Base-by-base conservation (phyloP, 192 early-diverging fungal genomes). In the Cladochytrium replicatum region DNA sequence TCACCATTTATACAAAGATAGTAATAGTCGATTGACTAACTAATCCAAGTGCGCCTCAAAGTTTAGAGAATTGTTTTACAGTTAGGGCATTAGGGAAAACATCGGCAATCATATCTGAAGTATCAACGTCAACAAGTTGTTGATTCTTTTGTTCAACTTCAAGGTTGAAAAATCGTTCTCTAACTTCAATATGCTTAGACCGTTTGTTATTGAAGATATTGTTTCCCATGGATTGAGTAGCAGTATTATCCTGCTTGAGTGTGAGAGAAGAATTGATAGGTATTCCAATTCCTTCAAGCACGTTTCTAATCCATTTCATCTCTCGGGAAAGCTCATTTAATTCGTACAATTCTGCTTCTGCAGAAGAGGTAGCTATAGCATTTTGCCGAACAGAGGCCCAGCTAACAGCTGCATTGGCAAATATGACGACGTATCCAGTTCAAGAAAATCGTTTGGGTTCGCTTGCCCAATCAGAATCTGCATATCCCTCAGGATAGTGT, bases 101-200 rank as follows among this genome's bases (percentile, higher is more conserved):
- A 49, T 64, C 62, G 3, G 57, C 57, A 4, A 41, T 30, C 29
- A 32, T 62, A 2, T 63, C 49, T 8, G 51, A 17, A 1, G 61
- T 63, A 8, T 24, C 50, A 3, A 39, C 19, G 29, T 66, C 52
- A 6, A 41, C 21, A 2, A 66, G 17, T 6, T 43, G 42, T 0
- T 63, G 29, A 1, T 32, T 38, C 2, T 50, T 32, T 5, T 44
- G 26, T 19, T 61, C 38, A 13, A 66, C 41, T 8, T 48, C 26
- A n/a, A 50, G 48, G 0, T 60, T n/a, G 26, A 66, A 23, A 34
- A 66, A 67, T 26, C 51, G 52, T 29, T 54, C 31, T 25, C 48
- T 55, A 15, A 67, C 50, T 47, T 67, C 60, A 34, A 66, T 52
- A 31, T 66, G 64, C 39, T 66, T 66, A 4, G 55, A 41, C 29